A percentile compares a stretch with the other conserved stretches of the same genome.
These are phyloP conservation scores for Cunninghamia lanceolata DNA, from an alignment of 75 land plant genomes.

Conservation along the genomic window DNA sequence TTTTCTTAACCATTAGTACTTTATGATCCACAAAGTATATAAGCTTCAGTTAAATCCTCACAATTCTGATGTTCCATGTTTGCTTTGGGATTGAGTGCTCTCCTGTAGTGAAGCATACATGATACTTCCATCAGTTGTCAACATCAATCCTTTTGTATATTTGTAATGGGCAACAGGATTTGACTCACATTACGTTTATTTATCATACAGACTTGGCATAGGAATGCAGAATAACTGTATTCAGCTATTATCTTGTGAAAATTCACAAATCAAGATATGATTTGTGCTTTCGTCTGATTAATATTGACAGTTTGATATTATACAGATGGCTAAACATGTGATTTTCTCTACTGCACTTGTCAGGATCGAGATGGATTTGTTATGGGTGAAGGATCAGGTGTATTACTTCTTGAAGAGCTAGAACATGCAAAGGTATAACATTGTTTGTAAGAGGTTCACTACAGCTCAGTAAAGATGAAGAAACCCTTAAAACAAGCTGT, in stretches of 20 bases:
- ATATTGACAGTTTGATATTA: neutral
- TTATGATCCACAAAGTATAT: neutral
- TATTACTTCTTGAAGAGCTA: conserved; percentile 59
- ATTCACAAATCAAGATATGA: neutral
- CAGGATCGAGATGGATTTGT: conserved; percentile 98
- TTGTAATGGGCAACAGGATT: neutral
- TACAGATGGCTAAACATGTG: neutral
- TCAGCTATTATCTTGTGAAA: neutral
- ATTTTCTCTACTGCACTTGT: conserved; percentile 2
- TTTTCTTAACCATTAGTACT: neutral
- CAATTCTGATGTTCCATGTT: neutral
- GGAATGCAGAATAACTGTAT: neutral
- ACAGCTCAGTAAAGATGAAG: neutral
- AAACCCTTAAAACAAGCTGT: neutral
- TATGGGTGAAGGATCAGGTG: conserved; percentile 89
- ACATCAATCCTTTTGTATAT: neutral
- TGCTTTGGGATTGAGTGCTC: neutral
- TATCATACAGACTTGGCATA: neutral
- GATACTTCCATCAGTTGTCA: neutral
- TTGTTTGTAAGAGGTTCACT: neutral
- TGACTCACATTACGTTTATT: neutral
- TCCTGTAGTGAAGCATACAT: neutral
- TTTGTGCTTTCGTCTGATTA: neutral
- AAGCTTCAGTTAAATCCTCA: neutral
- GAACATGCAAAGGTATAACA: conserved; percentile 86